These are phyloP conservation scores for Fusarium multiceps DNA, from an alignment of 2,329 filamentous ascomycete genomes.

Conservation along the genomic window DNA sequence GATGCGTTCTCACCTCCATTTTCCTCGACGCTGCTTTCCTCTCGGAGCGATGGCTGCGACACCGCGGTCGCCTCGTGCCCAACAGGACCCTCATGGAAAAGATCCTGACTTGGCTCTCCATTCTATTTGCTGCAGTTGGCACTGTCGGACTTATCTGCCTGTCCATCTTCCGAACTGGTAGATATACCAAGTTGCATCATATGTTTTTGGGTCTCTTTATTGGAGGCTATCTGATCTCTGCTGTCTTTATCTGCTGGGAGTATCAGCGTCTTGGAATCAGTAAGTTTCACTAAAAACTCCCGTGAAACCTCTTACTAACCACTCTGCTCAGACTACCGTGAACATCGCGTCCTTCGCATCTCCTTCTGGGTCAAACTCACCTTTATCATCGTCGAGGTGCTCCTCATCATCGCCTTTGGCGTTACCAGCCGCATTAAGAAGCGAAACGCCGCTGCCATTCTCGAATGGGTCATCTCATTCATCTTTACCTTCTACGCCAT, in stretches of 20 bases:
- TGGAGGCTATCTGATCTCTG: slow-evolving; percentile 83
- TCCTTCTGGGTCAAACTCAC: slow-evolving; percentile 89
- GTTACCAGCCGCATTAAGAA: slow-evolving; percentile 60
- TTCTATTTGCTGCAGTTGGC: slow-evolving; percentile 77
- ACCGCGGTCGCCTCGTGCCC: slow-evolving; percentile 79
- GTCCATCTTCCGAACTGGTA: slow-evolving; percentile 84
- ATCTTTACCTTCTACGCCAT: slow-evolving; percentile 90
- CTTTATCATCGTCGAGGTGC: slow-evolving; percentile 85
- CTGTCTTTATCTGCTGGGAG: slow-evolving; percentile 89
- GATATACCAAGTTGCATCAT: slow-evolving; percentile 75
- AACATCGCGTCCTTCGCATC: slow-evolving; percentile 76
- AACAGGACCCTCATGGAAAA: slow-evolving; percentile 73
- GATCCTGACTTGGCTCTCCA: slow-evolving; percentile 68
- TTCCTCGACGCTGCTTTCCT: slow-evolving; percentile 85
- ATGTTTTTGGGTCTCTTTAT: slow-evolving; percentile 87
- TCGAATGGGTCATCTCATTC: slow-evolving; percentile 84
- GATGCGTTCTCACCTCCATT: slow-evolving; percentile 76
- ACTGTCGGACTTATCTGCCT: slow-evolving; percentile 84
- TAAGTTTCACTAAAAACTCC: slow-evolving; percentile 49
- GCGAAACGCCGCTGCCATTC: slow-evolving; percentile 76
- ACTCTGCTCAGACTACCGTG: slow-evolving; percentile 69
- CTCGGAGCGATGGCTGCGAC: slow-evolving; percentile 85
- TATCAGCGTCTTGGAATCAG: slow-evolving; percentile 86
- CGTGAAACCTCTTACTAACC: background rate
- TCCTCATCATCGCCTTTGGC: slow-evolving; percentile 78